Conservation (phyloP, 306 rosid genomes). For the Vigna trinervia region DNA sequence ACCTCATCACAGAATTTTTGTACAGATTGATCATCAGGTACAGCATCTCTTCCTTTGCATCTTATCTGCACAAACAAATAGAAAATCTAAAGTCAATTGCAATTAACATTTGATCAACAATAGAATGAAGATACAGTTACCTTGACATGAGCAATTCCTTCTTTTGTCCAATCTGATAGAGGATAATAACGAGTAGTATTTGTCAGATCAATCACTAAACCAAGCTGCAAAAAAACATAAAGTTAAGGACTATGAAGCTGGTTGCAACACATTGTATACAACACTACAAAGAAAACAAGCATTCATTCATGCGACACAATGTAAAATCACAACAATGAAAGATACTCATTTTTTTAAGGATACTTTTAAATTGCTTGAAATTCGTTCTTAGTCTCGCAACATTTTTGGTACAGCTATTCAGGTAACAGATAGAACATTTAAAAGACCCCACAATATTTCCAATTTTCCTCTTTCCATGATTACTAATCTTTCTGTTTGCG, state of each 20-base stretch:
- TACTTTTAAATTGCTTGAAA: slow-evolving; percentile 37
- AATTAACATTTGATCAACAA: slow-evolving; percentile 38
- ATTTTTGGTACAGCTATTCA: background rate
- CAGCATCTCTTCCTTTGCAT: slow-evolving; percentile 89
- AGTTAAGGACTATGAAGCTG: slow-evolving; percentile 38
- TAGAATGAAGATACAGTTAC: slow-evolving; percentile 44
- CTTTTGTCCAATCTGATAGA: slow-evolving; percentile 78
- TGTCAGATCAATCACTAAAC: slow-evolving; percentile 95
- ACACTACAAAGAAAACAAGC: slow-evolving; percentile 20
- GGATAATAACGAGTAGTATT: slow-evolving; percentile 87
- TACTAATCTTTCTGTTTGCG: background rate
- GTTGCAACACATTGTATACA: slow-evolving; percentile 34
- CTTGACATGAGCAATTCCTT: slow-evolving; percentile 88
- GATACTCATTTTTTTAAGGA: background rate
- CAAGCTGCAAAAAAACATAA: slow-evolving; percentile 72
- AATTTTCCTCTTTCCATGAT: slow-evolving; percentile 32
- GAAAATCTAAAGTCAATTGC: slow-evolving; percentile 30
- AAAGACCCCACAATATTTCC: slow-evolving; percentile 18
- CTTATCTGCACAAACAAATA: slow-evolving; percentile 70
- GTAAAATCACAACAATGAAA: slow-evolving; percentile 26
- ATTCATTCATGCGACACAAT: slow-evolving; percentile 30
- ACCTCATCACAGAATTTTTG: slow-evolving; percentile 79
- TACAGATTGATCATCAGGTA: slow-evolving; percentile 87
- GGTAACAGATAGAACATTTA: slow-evolving; percentile 21
- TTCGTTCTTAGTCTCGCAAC: slow-evolving; percentile 26